Evolutionary conservation across 768 basidiomycete species (phyloP), one percentile per base, ranked within the genome.

Genomic region (Cystofilobasidium capitatum): DNA sequence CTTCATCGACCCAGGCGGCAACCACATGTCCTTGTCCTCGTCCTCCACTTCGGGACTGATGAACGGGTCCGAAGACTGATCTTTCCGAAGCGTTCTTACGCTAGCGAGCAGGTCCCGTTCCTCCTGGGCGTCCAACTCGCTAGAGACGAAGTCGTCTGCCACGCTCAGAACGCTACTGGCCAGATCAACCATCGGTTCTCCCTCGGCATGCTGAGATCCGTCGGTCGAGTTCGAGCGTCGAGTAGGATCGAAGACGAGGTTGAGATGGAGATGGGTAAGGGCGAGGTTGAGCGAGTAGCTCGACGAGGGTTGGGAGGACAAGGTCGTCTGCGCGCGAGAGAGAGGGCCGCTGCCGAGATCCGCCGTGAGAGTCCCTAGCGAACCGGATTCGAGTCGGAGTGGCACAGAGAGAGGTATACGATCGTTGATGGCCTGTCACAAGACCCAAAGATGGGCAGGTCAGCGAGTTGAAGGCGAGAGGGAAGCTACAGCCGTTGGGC

Each of bases 101-200:
- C 89, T 89, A 68, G 85, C 81, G 72, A 85, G 83, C 26, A 93
- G 80, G 37, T 83, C 79, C 9, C 83, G 84, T 72, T 86, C 88
- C 74, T 94, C 90, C 70, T 80, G 80, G 9, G 82, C 79, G 29
- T 85, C 81, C 59, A 96, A 79, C 73, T 92, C 89, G 70, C 89
- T 82, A 57, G 92, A 87, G 31, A 94, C 80, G 77, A 97, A 97
- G 4, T 86, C 85, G 71, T 90, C 86, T 1, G 91, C 89, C 17
- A 87, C 83, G n/a, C 86, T 86, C 33, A 82, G 82, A n/a, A 91
- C 86, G 29, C 91, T 91, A 55, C 86, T 83, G 5, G 88, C 80
- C 17, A 93, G 81, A 73, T 86, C 82, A 44, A 72, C 49, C 24
- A 44, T 45, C 14, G 39, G 4, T 0, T 1, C 26, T 26, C 1